Percentiles rank a stretch among this genome's conserved stretches.
Evolutionary conservation across 352 stramenopile species (phyloP).

Genomic region (Pythium folliculosum): DNA sequence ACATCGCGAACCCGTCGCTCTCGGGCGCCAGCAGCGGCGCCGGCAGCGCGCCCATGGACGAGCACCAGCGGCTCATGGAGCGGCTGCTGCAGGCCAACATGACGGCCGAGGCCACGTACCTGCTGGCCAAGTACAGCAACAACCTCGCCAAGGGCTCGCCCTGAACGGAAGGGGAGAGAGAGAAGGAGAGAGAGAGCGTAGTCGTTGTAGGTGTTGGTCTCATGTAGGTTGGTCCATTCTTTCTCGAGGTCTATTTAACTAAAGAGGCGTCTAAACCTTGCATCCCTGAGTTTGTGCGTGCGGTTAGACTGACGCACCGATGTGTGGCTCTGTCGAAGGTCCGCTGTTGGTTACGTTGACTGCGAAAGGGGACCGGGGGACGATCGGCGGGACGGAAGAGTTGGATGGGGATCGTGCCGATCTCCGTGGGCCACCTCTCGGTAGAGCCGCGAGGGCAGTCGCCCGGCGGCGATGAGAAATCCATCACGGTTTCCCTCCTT

Average conservation of each 20-base stretch:
- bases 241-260: neutral
- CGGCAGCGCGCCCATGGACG: slow-evolving; percentile 25
- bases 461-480: too few species aligned
- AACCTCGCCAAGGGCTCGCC: slow-evolving; percentile 28
- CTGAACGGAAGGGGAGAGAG: neutral
- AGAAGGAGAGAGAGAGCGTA: neutral
- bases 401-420: too few species aligned
- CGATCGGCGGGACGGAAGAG: too few species aligned
- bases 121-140: slow-evolving; percentile 74
- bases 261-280: neutral
- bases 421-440: too few species aligned
- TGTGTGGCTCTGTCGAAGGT: too few species aligned
- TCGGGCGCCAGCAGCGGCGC: slow-evolving; percentile 6
- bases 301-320: too few species aligned
- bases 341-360: too few species aligned
- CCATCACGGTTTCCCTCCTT: too few species aligned
- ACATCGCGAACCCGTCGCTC: slow-evolving; percentile 22
- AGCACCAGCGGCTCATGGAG: slow-evolving; percentile 57
- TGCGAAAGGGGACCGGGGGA: too few species aligned
- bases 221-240: neutral
- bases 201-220: neutral
- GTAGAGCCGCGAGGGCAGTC: too few species aligned
- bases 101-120: slow-evolving; percentile 63
- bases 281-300: too few species aligned
- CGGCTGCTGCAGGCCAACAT: slow-evolving; percentile 69